Evolutionary conservation across 768 basidiomycete genomes (phyloP), one percentile per base, ranked within the genome.

Genomic region (Auricularia cornea): DNA sequence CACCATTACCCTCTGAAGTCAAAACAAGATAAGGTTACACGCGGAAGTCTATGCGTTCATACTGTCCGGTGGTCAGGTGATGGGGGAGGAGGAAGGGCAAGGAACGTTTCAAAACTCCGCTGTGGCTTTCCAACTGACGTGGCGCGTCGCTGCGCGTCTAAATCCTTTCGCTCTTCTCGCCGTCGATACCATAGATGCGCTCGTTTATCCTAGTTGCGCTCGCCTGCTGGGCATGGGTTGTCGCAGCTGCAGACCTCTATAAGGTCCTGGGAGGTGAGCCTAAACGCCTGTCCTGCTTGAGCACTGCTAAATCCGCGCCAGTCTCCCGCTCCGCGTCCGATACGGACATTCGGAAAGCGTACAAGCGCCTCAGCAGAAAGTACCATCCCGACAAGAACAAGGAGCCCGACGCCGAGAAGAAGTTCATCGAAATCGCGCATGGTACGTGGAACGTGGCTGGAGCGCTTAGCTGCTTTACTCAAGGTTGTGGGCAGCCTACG

Each of bases 351-450:
- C 84, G 89, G 74, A 88, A 90, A 67, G 92, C 94, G 2, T 98
- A 97, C 77, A 94, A 94, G 74, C 86, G 85, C 68, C 79, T 95
- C 20, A 92, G 92, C 73, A 86, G 86, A 69, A 92, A 87, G 76
- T 93, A 83, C 62, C 95, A 98, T 70, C 96, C 96, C 0, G 96
- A 99, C 80, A 97, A 96, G 80, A 97, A 95, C 75, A 89, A 88
- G 69, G 90, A 90, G 18, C 82, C 86, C 62, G 86, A 79, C 2
- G 90, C 94, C 14, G 88, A 94, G 70, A 84, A 84, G 62, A 89
- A 82, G 71, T 98, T 98, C 72, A 92, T 97, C 26, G 88, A 96
- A 66, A 88, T 97, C 70, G 89, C 94, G 23, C 85, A 88, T 70
- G 94, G 94, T 94, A 69, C 66, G 83, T 67, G 26, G 44, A 20